Evolutionary conservation across 169 alveolate genomes (phyloP).

Genomic region (Perkinsus olseni): DNA sequence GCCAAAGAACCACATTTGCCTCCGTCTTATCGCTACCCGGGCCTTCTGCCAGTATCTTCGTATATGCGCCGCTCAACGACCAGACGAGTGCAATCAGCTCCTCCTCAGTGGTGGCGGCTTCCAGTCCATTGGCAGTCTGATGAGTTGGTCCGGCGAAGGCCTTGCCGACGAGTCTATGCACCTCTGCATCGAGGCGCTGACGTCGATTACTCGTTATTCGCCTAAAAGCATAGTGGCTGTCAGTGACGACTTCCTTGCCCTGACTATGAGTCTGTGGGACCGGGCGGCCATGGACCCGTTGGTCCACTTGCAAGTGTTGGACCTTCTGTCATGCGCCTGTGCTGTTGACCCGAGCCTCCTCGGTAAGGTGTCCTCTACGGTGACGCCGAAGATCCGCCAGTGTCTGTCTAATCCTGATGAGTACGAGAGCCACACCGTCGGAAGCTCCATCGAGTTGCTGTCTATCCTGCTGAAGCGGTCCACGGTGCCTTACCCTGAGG

Average conservation of each 20-base stretch:
- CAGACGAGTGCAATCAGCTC: not conserved
- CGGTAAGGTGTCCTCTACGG: not conserved
- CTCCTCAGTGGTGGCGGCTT: not conserved
- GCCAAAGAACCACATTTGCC: not conserved
- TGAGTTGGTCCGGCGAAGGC: not conserved
- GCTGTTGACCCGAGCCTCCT: not conserved
- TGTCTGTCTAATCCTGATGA: not conserved
- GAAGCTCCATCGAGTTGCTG: not conserved
- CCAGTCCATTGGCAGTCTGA: not conserved
- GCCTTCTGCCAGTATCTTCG: not conserved
- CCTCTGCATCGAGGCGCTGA: not conserved
- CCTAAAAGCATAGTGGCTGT: not conserved
- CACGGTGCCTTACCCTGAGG: not conserved
- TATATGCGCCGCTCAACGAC: not conserved
- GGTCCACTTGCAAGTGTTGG: not conserved
- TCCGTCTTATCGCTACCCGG: not conserved
- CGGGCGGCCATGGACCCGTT: not conserved
- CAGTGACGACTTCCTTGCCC: not conserved
- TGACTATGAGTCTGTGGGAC: not conserved
- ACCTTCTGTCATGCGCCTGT: not conserved
- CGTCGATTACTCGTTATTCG: not conserved
- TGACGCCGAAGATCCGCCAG: not conserved
- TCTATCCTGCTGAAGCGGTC: not conserved
- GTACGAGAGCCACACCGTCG: not conserved
- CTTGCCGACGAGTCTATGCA: not conserved